Evolutionary conservation across 2,329 filamentous ascomycete species (phyloP).

Genomic region (Colletotrichum filicis): DNA sequence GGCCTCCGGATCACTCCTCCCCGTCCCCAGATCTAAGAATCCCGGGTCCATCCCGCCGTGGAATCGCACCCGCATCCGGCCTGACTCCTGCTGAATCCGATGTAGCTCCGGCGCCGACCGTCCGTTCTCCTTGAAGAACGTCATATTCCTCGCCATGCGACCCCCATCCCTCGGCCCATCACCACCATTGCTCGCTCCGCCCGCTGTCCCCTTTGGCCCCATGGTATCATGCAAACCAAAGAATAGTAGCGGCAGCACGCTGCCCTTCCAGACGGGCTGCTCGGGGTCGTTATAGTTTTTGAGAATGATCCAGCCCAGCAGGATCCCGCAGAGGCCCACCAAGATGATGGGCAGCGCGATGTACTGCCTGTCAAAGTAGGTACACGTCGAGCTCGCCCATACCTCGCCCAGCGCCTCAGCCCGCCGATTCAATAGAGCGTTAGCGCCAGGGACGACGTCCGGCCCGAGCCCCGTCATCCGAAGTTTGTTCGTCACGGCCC

Average conservation of each 20-base stretch:
- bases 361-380: slow-evolving; percentile 22
- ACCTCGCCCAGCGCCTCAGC: slow-evolving; percentile 8
- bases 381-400: slow-evolving; percentile 16
- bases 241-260: slow-evolving; percentile 24
- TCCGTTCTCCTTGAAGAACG: slow-evolving; percentile 9
- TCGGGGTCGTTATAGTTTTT: slow-evolving; percentile 28
- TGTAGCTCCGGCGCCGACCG: slow-evolving; percentile 17
- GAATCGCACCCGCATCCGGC: slow-evolving; percentile 22
- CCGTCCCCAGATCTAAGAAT: slow-evolving; percentile 22
- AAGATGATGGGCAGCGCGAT: slow-evolving; percentile 4
- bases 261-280: slow-evolving; percentile 32
- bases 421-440: not conserved
- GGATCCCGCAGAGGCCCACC: slow-evolving; percentile 9
- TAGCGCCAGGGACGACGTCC: not conserved
- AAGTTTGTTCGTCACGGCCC: slow-evolving; percentile 30
- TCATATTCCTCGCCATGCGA: slow-evolving; percentile 3
- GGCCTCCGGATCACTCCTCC: slow-evolving; percentile 10
- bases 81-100: slow-evolving; percentile 24
- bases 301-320: slow-evolving; percentile 21
- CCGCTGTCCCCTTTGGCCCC: not conserved
- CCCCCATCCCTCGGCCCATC: not conserved
- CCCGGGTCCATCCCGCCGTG: slow-evolving; percentile 24
- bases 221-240: slow-evolving; percentile 11
- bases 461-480: slow-evolving; percentile 23
- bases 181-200: not conserved